Percentiles rank a stretch among this genome's conserved stretches.
These are phyloP conservation scores for Sordariomycetes sp. DNA, from an alignment of 2,329 filamentous ascomycete species.

Conservation along the genomic window DNA sequence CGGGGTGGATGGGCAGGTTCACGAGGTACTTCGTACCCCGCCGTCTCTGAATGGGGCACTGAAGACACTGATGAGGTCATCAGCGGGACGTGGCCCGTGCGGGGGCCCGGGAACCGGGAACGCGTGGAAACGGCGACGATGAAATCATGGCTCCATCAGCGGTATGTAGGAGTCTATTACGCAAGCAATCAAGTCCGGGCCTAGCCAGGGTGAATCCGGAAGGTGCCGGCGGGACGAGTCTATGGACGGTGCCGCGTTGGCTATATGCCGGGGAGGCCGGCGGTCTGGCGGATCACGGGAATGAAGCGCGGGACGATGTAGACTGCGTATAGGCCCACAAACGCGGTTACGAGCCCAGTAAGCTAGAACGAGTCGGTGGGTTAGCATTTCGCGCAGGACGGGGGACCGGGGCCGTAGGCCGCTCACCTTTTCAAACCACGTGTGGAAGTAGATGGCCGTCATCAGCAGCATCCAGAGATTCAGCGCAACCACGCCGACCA, in stretches of 20 bases:
- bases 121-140: neutral
- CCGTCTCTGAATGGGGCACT: no score
- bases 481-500: conserved; percentile 50
- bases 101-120: neutral
- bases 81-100: neutral
- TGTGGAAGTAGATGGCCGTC: conserved; percentile 98
- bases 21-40: neutral
- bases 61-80: conserved; percentile 5
- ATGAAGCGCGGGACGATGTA: conserved; percentile 39
- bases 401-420: neutral
- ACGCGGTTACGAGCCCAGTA: conserved; percentile 37
- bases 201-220: neutral
- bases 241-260: neutral
- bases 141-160: neutral
- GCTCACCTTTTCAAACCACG: conserved; percentile 88
- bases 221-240: neutral
- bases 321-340: conserved; percentile 30
- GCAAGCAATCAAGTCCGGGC: neutral
- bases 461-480: conserved; percentile 95
- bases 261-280: conserved; percentile 39
- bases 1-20: neutral
- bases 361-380: conserved; percentile 23
- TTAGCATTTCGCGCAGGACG: rapidly evolving
- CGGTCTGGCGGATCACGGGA: conserved; percentile 26
- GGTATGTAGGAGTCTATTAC: neutral